These are phyloP conservation scores for Scutellaria galericulata DNA, from an alignment of 257 asterid species.

Conservation along the genomic window DNA sequence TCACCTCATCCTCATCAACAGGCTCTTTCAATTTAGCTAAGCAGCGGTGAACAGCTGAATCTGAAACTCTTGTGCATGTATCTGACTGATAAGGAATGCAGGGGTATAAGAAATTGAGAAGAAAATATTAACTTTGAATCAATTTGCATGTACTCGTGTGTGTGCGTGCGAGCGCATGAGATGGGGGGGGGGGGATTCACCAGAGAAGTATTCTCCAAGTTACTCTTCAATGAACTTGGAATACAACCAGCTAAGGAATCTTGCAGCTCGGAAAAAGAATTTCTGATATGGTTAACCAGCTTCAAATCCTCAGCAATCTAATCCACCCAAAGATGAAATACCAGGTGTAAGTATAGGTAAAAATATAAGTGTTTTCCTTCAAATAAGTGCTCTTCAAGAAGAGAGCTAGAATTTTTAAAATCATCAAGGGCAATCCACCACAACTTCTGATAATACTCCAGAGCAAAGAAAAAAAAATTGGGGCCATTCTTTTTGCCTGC, in stretches of 20 bases:
- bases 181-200: constrained; percentile 48
- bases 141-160: constrained; percentile 6
- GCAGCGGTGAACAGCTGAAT: constrained; percentile 50
- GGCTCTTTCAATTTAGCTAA: constrained; percentile 40
- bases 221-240: constrained; percentile 46
- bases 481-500: neutral
- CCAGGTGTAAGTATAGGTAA: constrained; percentile 20
- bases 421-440: constrained; percentile 16
- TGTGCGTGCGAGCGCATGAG: neutral
- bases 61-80: constrained; percentile 48
- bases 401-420: neutral
- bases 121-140: constrained; percentile 17
- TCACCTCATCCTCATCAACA: constrained; percentile 45
- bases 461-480: constrained; percentile 7
- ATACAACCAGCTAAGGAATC: constrained; percentile 49
- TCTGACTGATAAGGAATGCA: constrained; percentile 63
- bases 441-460: neutral
- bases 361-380: constrained; percentile 3
- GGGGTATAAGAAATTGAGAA: constrained; percentile 35
- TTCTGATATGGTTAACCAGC: constrained; percentile 67
- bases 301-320: constrained; percentile 84
- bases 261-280: constrained; percentile 55
- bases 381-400: constrained; percentile 21
- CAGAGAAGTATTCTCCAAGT: constrained; percentile 58
- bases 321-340: constrained; percentile 38